These are phyloP conservation scores for Silene latifolia DNA, from an alignment of 148 eudicot genomes.

Conservation along the genomic window DNA sequence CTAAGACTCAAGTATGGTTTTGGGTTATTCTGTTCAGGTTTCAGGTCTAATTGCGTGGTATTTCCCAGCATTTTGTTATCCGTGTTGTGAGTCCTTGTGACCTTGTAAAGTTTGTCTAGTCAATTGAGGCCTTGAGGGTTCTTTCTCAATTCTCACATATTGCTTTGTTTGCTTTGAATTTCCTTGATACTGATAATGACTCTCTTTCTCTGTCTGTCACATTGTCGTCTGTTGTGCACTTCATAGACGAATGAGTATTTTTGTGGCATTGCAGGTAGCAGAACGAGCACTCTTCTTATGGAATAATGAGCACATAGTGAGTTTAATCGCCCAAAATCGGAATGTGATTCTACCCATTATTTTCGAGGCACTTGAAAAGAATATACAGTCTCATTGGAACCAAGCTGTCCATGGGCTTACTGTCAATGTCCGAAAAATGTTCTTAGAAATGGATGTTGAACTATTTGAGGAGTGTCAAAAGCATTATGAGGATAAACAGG, in stretches of 20 bases:
- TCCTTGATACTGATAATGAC: neutral
- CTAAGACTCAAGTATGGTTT: neutral
- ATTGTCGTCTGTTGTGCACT: neutral
- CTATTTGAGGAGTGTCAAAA: slow-evolving; percentile 59
- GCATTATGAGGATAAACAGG: slow-evolving; percentile 47
- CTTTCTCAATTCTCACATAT: neutral
- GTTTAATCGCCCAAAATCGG: slow-evolving; percentile 64
- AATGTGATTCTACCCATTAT: slow-evolving; percentile 55
- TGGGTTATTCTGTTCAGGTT: neutral
- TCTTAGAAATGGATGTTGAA: slow-evolving; percentile 61
- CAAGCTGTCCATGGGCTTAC: slow-evolving; percentile 70
- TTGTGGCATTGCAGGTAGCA: slow-evolving; percentile 52
- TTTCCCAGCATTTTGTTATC: neutral
- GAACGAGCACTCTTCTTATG: slow-evolving; percentile 71
- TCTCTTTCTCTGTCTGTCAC: neutral
- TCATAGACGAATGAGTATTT: neutral
- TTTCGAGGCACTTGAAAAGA: slow-evolving; percentile 69
- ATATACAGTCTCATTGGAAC: slow-evolving; percentile 70
- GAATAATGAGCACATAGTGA: slow-evolving; percentile 74
- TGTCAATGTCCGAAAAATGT: slow-evolving; percentile 66
- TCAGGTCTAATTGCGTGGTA: neutral
- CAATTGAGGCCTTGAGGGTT: neutral
- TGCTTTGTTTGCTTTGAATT: neutral
- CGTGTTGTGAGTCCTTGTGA: neutral
- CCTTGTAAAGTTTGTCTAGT: neutral